phyloP scores from a whole-genome alignment of 495 filamentous ascomycete genomes.

The Aspergillus conjunctus region DNA sequence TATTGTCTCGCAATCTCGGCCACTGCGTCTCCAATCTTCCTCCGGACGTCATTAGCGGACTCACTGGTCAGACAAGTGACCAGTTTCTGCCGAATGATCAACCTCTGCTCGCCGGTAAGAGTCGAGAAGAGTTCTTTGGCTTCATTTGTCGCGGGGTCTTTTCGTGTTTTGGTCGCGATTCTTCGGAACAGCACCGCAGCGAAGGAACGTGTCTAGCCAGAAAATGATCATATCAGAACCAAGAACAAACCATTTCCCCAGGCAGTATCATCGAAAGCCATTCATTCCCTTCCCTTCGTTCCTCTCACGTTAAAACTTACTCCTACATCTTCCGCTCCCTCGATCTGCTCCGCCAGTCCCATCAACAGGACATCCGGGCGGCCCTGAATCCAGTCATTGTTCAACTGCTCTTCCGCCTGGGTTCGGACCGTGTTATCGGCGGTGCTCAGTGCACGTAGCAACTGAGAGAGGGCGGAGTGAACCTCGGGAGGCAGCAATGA shows the following conservation, averaged over 20 bases:
- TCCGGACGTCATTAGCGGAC: constrained; percentile 68
- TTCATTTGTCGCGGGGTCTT: constrained; percentile 67
- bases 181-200: constrained; percentile 92
- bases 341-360: constrained; percentile 91
- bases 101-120: constrained; percentile 66
- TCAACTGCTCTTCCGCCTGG: constrained; percentile 85
- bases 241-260: constrained; percentile 9
- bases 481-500: constrained; percentile 81
- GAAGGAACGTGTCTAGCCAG: constrained; percentile 74
- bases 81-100: constrained; percentile 78
- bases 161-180: constrained; percentile 84
- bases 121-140: constrained; percentile 82
- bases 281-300: constrained; percentile 3
- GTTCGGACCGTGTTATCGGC: constrained; percentile 82
- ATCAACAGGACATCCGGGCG: constrained; percentile 86
- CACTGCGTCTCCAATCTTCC: constrained; percentile 95
- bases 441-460: constrained; percentile 85
- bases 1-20: constrained; percentile 95
- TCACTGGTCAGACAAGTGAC: constrained; percentile 75
- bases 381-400: constrained; percentile 80
- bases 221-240: constrained; percentile 16
- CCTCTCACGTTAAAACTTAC: constrained; percentile 55
- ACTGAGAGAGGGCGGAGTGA: constrained; percentile 77
- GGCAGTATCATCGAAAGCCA: not conserved
- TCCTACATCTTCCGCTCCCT: constrained; percentile 64